A percentile compares a stretch with the other conserved stretches of the same genome.
These are phyloP conservation scores for Hyphodiscus sp. DNA, from an alignment of 2,329 filamentous ascomycete species.

Conservation along the genomic window DNA sequence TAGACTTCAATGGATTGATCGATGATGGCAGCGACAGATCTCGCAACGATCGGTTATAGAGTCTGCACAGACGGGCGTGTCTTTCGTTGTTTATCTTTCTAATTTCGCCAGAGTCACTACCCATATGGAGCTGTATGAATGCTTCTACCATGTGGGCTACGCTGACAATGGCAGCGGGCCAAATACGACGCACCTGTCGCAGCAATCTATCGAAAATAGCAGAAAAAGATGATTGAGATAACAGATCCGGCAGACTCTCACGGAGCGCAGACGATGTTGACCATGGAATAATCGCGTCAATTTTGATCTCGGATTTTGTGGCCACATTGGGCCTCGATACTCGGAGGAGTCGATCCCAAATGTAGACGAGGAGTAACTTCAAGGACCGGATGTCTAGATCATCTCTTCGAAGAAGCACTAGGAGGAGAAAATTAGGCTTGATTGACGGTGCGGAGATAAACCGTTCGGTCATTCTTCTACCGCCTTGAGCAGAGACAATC, in stretches of 20 bases:
- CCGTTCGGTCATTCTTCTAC: constrained; percentile 20
- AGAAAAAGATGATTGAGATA: constrained; percentile 8
- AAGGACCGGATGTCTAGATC: constrained; percentile 15
- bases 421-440: constrained; percentile 23
- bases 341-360: constrained; percentile 8
- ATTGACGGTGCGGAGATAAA: constrained; percentile 13
- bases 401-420: constrained; percentile 21
- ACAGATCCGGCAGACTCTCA: constrained; percentile 7
- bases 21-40: constrained; percentile 33
- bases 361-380: constrained; percentile 10
- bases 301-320: neutral
- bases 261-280: neutral
- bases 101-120: neutral
- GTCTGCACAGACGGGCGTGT: constrained; percentile 20
- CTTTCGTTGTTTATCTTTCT: constrained; percentile 3
- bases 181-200: constrained; percentile 23
- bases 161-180: constrained; percentile 22
- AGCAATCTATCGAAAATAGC: constrained; percentile 17
- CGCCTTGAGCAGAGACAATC: constrained; percentile 17
- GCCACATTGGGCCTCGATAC: neutral
- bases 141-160: constrained; percentile 20
- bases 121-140: constrained; percentile 13
- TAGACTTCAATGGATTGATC: constrained; percentile 31
- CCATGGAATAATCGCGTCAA: neutral
- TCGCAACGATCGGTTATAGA: constrained; percentile 38